Evolutionary conservation across 2,329 filamentous ascomycete genomes (phyloP), one percentile per base, ranked within the genome.

Genomic region (Xylaria digitata): DNA sequence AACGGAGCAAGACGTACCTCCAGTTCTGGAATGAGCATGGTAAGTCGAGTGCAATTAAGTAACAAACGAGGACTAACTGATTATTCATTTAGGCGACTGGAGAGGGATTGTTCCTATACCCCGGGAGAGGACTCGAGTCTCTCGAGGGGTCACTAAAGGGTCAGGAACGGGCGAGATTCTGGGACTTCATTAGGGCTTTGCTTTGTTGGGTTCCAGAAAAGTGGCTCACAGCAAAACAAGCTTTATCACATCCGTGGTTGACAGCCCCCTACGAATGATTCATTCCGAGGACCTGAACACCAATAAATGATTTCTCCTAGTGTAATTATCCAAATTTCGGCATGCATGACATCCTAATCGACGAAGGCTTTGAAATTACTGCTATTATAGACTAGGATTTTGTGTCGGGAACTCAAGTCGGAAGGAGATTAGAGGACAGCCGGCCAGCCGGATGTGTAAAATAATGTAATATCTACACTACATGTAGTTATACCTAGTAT

Each of bases 1-100:
- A 46, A 46, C 45, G n/a, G 45, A 46, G 45, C 21, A 9, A 23
- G 45, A 46, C 45, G 45, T 46, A 46, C 45, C 45, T 46, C 23
- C 19, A 46, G n/a, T 46, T 46, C 45, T 46, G 19, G 45, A 23
- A 46, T 23, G 19, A 46, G 45, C 19, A 9, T 21, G 45, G 45
- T 46, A 46, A 46, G 45, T 46, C 45, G 45, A 23, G 21, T 23
- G 19, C 21, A 46, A 46, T 46, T 23, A 7, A 21, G 45, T 23
- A 46, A 11, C 7, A 46, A 19, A 46, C 21, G 11, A 46, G n/a
- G 45, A 46, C 45, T 23, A 13, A 46, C 45, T 23, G 19, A 46
- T 23, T 11, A 46, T 46, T 46, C 45, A 43, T 43, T 43, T 43
- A 46, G 45, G 45, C 3, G 7, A 23, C 3, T 46, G 45, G n/a